Base-by-base conservation (phyloP, 2,329 filamentous ascomycete species). In the Botryosphaeria dothidea region DNA sequence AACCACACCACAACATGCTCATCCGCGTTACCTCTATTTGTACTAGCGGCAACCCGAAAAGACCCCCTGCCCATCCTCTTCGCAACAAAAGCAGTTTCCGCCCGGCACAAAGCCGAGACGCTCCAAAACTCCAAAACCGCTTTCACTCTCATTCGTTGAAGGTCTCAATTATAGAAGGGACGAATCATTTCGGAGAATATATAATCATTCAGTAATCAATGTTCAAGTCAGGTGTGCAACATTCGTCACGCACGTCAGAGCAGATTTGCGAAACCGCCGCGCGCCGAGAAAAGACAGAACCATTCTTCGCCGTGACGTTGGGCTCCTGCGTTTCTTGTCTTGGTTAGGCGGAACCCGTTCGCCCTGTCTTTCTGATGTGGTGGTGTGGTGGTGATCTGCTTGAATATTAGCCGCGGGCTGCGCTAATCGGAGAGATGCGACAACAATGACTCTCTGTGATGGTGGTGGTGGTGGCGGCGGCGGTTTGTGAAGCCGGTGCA, bases 151-250 rank as follows among this genome's bases (percentile, higher is more conserved):
- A 48, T 48, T 48, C 45, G 45, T 25, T 25, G 9, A 13, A 11
- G 4, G 19, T 25, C 45, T 27, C 45, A 25, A 51, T 52, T 17
- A 52, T 8, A 34, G 17, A 21, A 21, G 4, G 6, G 27, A 3
- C 3, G 27, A 52, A 36, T 51, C 27, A 31, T n/a, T 51, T 51
- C 48, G 48, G 48, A 19, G 23, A 17, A 51, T 51, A n/a, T 8
- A 51, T 51, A 51, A 51, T 51, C 48, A 51, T 34, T 34, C 49
- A 15, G 46, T 52, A 52, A 52, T 51, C 48, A 48, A 11, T 27
- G 23, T 15, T 8, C 15, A 27, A 17, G 34, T 17, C 27, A 19
- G 15, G 15, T 13, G 13, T 25, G 5, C 11, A 34, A 5, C 17
- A 27, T 23, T 17, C 29, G 29, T 5, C 15, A 21, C 25, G 11